Evolutionary conservation across 2,329 filamentous ascomycete genomes (phyloP).

Genomic region (Paraphoma chrysanthemicola): DNA sequence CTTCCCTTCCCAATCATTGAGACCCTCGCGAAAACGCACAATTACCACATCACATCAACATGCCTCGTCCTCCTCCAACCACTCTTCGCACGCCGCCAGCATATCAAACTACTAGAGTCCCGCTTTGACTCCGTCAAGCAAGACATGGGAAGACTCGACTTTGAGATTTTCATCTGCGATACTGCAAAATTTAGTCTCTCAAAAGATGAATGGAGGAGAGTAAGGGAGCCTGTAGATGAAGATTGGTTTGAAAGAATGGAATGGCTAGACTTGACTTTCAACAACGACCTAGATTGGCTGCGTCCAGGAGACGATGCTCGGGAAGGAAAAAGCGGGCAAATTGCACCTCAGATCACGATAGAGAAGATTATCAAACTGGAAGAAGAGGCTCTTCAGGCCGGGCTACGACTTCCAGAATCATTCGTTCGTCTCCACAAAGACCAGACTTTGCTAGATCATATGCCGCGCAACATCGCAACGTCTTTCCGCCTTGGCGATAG

Average conservation of each 20-base stretch:
- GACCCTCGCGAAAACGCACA: neutral
- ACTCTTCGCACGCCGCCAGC: neutral
- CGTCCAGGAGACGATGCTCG: neutral
- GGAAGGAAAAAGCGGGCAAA: neutral
- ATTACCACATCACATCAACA: neutral
- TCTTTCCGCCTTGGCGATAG: neutral
- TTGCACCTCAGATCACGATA: neutral
- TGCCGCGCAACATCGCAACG: neutral
- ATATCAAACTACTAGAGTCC: neutral
- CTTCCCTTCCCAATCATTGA: neutral
- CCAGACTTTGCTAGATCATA: neutral
- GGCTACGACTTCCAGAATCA: neutral
- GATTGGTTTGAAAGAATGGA: neutral
- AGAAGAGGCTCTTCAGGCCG: neutral
- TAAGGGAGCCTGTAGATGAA: neutral
- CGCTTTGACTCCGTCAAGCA: neutral
- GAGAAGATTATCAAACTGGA: neutral
- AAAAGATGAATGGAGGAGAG: neutral
- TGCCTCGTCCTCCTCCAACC: neutral
- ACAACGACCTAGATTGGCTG: neutral
- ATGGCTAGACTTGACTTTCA: neutral
- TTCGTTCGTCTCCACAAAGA: neutral
- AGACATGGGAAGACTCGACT: neutral
- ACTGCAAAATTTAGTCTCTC: neutral
- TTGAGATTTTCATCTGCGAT: neutral